Conservation (phyloP, 768 basidiomycete species). For the Tubosaeta brunneosetosa region DNA sequence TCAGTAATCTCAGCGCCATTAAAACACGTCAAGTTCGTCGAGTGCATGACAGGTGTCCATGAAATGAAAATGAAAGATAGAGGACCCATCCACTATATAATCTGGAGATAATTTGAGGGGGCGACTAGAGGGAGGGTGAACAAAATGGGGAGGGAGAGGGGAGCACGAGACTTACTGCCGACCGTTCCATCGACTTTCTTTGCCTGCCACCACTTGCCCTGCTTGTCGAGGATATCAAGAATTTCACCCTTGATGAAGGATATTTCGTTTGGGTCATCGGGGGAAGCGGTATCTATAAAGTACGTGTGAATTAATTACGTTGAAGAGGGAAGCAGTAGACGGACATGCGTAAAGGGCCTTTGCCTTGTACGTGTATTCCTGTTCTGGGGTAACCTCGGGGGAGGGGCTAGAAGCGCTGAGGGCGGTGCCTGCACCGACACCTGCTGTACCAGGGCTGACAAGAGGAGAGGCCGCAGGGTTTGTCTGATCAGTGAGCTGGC, state of each 20-base stretch:
- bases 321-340: slow-evolving; percentile 26
- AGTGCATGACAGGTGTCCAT: slow-evolving; percentile 25
- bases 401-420: slow-evolving; percentile 18
- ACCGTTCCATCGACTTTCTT: slow-evolving; percentile 68
- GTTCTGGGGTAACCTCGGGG: slow-evolving; percentile 27
- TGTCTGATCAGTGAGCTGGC: slow-evolving; percentile 42
- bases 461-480: slow-evolving; percentile 58
- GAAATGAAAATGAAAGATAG: slow-evolving; percentile 8
- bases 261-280: slow-evolving; percentile 95
- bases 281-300: slow-evolving; percentile 77
- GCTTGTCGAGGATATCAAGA: slow-evolving; percentile 88
- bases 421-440: slow-evolving; percentile 52
- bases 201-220: slow-evolving; percentile 93
- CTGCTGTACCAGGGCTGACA: slow-evolving; percentile 58
- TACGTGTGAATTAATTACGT: slow-evolving; percentile 19
- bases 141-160: not conserved
- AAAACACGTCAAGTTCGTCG: slow-evolving; percentile 32
- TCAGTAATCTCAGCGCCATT: slow-evolving; percentile 21
- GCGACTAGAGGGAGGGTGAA: slow-evolving; percentile 49
- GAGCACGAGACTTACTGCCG: slow-evolving; percentile 60
- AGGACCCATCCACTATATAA: slow-evolving; percentile 46
- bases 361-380: slow-evolving; percentile 69
- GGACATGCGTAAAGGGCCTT: slow-evolving; percentile 88
- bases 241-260: slow-evolving; percentile 90
- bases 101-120: slow-evolving; percentile 81